Evolutionary conservation across 306 rosid species (phyloP).

Genomic region (Morella rubra): DNA sequence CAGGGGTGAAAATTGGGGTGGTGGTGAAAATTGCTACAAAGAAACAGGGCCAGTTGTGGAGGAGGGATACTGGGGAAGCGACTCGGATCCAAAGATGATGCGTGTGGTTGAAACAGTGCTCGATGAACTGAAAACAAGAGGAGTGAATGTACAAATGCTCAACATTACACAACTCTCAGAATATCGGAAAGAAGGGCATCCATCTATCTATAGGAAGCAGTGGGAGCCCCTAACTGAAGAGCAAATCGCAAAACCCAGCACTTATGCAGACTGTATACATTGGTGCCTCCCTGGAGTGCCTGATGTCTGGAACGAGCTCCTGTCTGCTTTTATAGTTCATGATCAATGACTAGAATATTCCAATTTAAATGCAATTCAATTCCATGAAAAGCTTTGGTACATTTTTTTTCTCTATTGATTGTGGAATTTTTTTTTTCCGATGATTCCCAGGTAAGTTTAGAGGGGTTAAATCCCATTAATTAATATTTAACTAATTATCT

Average conservation of each 20-base stretch:
- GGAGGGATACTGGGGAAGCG: conserved; percentile 63
- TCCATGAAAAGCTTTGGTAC: too few species aligned
- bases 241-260: conserved; percentile 52
- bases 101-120: conserved; percentile 53
- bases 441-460: not conserved
- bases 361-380: not conserved
- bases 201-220: conserved; percentile 72
- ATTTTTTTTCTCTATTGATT: not conserved
- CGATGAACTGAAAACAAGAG: conserved; percentile 52
- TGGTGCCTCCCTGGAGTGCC: conserved; percentile 96
- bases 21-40: conserved; percentile 58
- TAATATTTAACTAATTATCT: too few species aligned
- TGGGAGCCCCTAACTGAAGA: conserved; percentile 64
- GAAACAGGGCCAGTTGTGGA: conserved; percentile 49
- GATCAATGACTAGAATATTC: conserved; percentile 32
- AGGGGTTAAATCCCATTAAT: too few species aligned
- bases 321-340: conserved; percentile 59
- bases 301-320: conserved; percentile 87
- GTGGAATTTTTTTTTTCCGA: not conserved
- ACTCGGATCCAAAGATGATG: conserved; percentile 65
- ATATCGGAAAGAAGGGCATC: conserved; percentile 86
- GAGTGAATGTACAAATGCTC: conserved; percentile 55
- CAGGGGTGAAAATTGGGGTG: conserved; percentile 88
- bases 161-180: conserved; percentile 82
- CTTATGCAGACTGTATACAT: conserved; percentile 82